Base-by-base conservation (phyloP, 2,329 filamentous ascomycete species). In the Scytalidium sp. region DNA sequence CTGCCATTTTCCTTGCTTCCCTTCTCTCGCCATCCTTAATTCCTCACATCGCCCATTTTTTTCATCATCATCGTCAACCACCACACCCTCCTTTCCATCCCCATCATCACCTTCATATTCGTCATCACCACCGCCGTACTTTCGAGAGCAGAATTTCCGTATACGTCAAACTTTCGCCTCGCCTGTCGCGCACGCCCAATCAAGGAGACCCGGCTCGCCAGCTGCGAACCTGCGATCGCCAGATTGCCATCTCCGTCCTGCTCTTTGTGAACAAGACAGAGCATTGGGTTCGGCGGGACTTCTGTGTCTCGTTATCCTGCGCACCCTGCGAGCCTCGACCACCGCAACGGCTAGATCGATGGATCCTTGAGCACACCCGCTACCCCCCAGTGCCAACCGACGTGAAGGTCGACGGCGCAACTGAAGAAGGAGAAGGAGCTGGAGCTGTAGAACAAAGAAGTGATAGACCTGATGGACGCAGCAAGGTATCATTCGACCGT, bases 401-500 rank as follows among this genome's bases (percentile, higher is more conserved):
- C 45, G 46, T 45, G 46, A 51, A 50, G 50, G 49, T 49, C 43
- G 43, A 42, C 50, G 50, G 54, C 53, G 54, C 49, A 57, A 46
- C 22, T 43, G 47, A 27, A 40, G 32, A 50, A n/a, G 36, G 23
- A 19, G 22, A 44, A 27, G 9, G 41, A 43, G 39, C 39, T 41
- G 19, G 17, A 41, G 17, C 8, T n/a, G n/a, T n/a, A 29, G 25
- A 29, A 29, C 8, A 29, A 36, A 36, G 32, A 36, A 8, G 32
- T 42, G n/a, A 19, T 19, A 10, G 41, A 23, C 40, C 49, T 22
- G 41, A 62, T 57, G 60, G 58, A 63, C 47, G 61, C 59, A 49
- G 32, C 32, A 36, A 57, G 55, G 48, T 66, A 57, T 54, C 61
- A 61, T 47, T 53, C 58, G 41, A 63, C 61, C 11, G 62, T 63